Evolutionary conservation across 2,329 filamentous ascomycete species (phyloP), one percentile per base, ranked within the genome.

Genomic region (Colletotrichum cereale): DNA sequence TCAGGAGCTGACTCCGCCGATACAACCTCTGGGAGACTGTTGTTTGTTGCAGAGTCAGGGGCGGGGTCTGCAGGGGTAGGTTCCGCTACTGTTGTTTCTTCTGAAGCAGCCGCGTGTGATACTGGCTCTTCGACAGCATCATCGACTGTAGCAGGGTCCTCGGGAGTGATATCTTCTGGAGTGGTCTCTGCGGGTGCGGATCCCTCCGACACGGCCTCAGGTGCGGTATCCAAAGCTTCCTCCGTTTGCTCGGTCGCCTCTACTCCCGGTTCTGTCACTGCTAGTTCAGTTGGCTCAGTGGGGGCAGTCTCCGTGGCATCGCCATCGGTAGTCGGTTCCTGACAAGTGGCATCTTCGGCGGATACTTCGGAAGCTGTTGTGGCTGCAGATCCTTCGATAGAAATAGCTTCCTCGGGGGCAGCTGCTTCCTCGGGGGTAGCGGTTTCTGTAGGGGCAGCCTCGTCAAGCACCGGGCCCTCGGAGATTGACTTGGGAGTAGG

Each of bases 371-470:
- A 4, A 34, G 8, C 16, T 31, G 34, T 2, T 31, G 24, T 36
- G 26, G 53, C 34, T 18, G n/a, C 29, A 24, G 48, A 24, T 18
- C 29, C 44, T 53, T 62, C 64, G 44, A 29, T 44, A 36, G 52
- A n/a, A 34, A 50, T 36, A 48, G 55, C 31, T 56, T 16, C 21
- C 29, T 72, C 56, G 26, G 47, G 12, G 18, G 61, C 52, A 36
- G 55, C 5, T 26, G 66, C 21, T 29, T 69, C 65, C 26, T 50
- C 74, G 73, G 38, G 53, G 18, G 38, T 26, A 21, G 38, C 10
- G 56, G 65, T 36, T 5, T 72, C 73, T 10, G 47, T 73, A 47
- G 67, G 7, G 7, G 56, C 60, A 31, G 76, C 40, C 3, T 72
- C 73, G 2, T 52, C 71, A 36, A 67, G 3, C 10, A 74, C 48